These are phyloP conservation scores for Fusarium sp. DNA, from an alignment of 2,329 filamentous ascomycete species.

Conservation along the genomic window DNA sequence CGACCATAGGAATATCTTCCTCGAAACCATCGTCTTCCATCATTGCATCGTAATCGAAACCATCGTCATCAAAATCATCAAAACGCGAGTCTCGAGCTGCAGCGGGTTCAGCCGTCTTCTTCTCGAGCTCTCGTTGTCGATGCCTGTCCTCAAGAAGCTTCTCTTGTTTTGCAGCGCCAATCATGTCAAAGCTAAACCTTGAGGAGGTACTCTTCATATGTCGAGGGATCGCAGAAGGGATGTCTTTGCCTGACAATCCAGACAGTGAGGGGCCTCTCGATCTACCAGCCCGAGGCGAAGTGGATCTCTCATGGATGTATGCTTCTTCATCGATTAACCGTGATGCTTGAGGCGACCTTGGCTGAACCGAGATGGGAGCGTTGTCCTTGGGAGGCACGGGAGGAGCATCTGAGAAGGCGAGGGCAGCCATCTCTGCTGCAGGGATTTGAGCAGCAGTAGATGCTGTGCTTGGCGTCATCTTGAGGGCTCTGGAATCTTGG, in stretches of 20 bases:
- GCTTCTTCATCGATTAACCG: slow-evolving; percentile 31
- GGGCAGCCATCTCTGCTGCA: background rate
- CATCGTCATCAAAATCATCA: slow-evolving; percentile 71
- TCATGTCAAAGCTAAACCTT: slow-evolving; percentile 84
- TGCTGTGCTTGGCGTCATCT: slow-evolving; percentile 41
- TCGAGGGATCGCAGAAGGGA: slow-evolving; percentile 62
- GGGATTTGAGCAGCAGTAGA: slow-evolving; percentile 35
- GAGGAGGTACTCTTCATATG: slow-evolving; percentile 82
- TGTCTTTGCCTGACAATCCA: slow-evolving; percentile 56
- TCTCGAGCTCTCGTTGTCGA: slow-evolving; percentile 72
- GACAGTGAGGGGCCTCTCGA: slow-evolving; percentile 65
- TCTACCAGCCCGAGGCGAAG: slow-evolving; percentile 48
- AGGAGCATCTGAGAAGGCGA: slow-evolving; percentile 39
- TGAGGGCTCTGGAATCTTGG: slow-evolving; percentile 41
- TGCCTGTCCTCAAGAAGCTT: slow-evolving; percentile 79
- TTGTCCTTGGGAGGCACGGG: slow-evolving; percentile 54
- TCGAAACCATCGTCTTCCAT: slow-evolving; percentile 73
- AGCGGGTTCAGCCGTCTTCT: slow-evolving; percentile 55
- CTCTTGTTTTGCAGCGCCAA: slow-evolving; percentile 73
- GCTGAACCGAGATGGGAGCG: slow-evolving; percentile 37
- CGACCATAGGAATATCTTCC: slow-evolving; percentile 54
- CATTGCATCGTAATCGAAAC: slow-evolving; percentile 70
- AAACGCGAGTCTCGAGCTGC: slow-evolving; percentile 61
- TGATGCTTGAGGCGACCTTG: slow-evolving; percentile 38
- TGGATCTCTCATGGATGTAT: slow-evolving; percentile 29